Conservation (phyloP, 805 yeast genomes). For the Lipomyces yamanashiensis region DNA sequence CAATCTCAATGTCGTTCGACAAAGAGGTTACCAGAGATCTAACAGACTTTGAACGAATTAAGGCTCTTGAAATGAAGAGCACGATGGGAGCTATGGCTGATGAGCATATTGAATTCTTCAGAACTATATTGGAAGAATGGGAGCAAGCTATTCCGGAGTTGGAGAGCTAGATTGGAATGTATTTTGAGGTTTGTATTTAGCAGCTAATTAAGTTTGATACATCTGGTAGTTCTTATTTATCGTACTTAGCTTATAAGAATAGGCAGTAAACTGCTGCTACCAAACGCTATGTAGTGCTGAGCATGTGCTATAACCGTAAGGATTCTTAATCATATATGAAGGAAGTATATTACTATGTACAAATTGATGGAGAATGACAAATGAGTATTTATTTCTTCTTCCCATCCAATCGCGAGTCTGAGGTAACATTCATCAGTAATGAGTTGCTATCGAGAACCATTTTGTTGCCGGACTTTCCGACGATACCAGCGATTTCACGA, state of each 20-base stretch:
- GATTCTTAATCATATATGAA: neutral
- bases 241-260: neutral
- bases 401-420: slow-evolving; percentile 64
- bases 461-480: slow-evolving; percentile 87
- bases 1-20: slow-evolving; percentile 58
- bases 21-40: slow-evolving; percentile 62
- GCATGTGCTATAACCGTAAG: neutral
- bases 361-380: neutral
- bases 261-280: too few relatives aligned
- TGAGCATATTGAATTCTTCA: slow-evolving; percentile 74
- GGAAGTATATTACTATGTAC: slow-evolving; percentile 2
- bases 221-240: too few relatives aligned
- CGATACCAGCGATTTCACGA: slow-evolving; percentile 85
- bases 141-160: slow-evolving; percentile 31
- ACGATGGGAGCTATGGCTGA: slow-evolving; percentile 76
- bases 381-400: slow-evolving; percentile 17
- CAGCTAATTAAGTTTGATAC: neutral
- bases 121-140: slow-evolving; percentile 44
- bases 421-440: slow-evolving; percentile 82
- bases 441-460: slow-evolving; percentile 91
- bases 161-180: slow-evolving; percentile 8
- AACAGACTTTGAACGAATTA: slow-evolving; percentile 74
- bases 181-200: neutral
- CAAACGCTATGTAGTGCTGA: too few relatives aligned
- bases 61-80: slow-evolving; percentile 73